These are phyloP conservation scores for Dryas alaskensis DNA, from an alignment of 306 rosid genomes.

Conservation along the genomic window DNA sequence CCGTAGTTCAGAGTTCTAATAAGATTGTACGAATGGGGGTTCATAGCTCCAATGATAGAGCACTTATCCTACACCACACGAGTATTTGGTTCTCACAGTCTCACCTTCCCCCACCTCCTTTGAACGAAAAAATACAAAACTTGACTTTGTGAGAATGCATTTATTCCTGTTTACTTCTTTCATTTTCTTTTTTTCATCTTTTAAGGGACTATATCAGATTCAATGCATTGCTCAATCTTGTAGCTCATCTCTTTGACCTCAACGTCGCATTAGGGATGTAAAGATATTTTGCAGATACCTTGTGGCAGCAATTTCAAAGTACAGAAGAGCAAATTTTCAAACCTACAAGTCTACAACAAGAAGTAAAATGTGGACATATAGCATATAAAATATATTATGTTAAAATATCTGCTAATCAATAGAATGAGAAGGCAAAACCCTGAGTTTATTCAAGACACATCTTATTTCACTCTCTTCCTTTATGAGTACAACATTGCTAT, in stretches of 20 bases:
- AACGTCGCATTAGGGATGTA: background rate
- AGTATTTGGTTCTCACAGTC: too few species aligned
- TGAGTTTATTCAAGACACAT: conserved; percentile 45
- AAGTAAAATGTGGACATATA: conserved; percentile 10
- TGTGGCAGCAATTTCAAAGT: background rate
- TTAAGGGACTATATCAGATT: background rate
- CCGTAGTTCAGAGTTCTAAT: too few species aligned
- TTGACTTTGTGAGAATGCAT: too few species aligned
- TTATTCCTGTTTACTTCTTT: background rate
- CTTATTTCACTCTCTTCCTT: conserved; percentile 39
- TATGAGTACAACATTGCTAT: conserved; percentile 53
- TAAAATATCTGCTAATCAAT: conserved; percentile 29
- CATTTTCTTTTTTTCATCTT: background rate
- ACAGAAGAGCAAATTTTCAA: background rate
- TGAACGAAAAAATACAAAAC: background rate
- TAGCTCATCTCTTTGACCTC: background rate
- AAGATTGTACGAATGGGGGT: background rate
- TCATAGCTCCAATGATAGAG: background rate
- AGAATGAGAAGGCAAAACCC: conserved; percentile 39
- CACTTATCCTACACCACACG: background rate
- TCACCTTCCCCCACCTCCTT: background rate
- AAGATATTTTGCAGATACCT: background rate
- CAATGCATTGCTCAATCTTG: background rate
- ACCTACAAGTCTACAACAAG: background rate
- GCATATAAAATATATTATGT: conserved; percentile 3